phyloP scores from a whole-genome alignment of 2,329 filamentous ascomycete genomes.

The Colletotrichum spinosum region DNA sequence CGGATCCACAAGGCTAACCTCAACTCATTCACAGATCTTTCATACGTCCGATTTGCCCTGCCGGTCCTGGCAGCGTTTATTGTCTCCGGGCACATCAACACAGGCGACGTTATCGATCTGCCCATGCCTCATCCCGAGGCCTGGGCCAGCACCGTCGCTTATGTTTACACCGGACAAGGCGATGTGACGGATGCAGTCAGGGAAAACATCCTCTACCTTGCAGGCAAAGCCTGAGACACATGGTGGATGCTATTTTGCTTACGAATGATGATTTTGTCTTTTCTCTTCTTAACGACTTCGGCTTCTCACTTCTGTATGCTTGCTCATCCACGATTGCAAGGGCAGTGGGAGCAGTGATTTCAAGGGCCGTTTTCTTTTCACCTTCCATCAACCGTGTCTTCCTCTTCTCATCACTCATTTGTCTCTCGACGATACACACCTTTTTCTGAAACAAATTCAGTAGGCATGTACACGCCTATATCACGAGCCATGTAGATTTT shows the following conservation, averaged over 20 bases:
- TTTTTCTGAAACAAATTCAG: neutral
- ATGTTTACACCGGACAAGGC: slow-evolving; percentile 65
- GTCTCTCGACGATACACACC: neutral
- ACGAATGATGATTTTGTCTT: slow-evolving; percentile 27
- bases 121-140: slow-evolving; percentile 67
- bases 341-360: slow-evolving; percentile 3
- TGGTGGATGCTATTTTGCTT: slow-evolving; percentile 25
- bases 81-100: slow-evolving; percentile 62
- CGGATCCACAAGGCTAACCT: slow-evolving; percentile 16
- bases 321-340: slow-evolving; percentile 19
- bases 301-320: slow-evolving; percentile 12
- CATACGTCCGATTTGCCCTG: slow-evolving; percentile 60
- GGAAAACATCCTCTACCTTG: slow-evolving; percentile 67
- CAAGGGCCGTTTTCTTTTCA: slow-evolving; percentile 16
- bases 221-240: slow-evolving; percentile 56
- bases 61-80: slow-evolving; percentile 68
- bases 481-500: slow-evolving; percentile 2
- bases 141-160: slow-evolving; percentile 67
- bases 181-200: slow-evolving; percentile 58
- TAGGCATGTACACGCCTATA: neutral
- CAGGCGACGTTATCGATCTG: slow-evolving; percentile 67
- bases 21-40: slow-evolving; percentile 52
- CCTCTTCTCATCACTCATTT: slow-evolving; percentile 24
- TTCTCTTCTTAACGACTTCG: slow-evolving; percentile 18
- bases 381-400: neutral